phyloP scores from a whole-genome alignment of 306 rosid species.

The Malus sylvestris region DNA sequence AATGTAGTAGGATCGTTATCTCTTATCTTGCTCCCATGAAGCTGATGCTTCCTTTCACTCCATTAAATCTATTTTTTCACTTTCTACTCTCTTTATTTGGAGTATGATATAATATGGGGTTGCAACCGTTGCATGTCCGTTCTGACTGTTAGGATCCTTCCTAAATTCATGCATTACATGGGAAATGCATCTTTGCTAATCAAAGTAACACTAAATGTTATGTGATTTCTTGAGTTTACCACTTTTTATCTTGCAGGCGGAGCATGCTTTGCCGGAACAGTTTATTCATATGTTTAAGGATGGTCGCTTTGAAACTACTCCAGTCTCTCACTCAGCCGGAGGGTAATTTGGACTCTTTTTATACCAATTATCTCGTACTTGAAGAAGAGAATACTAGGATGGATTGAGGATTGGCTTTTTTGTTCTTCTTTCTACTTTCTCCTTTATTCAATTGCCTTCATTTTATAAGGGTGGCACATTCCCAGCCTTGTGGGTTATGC shows the following conservation, averaged over 20 bases:
- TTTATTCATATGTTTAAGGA: slow-evolving; percentile 60
- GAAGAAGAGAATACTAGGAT: not conserved
- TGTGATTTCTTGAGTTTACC: not conserved
- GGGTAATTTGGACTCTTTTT: slow-evolving; percentile 44
- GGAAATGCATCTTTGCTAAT: not conserved
- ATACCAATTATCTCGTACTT: not conserved
- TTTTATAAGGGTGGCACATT: slow-evolving; percentile 25
- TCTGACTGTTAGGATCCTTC: not conserved
- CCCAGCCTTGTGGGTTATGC: slow-evolving; percentile 14
- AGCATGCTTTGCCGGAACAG: slow-evolving; percentile 94
- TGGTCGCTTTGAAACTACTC: slow-evolving; percentile 75
- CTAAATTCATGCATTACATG: not conserved
- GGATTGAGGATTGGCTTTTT: slow-evolving; percentile 31
- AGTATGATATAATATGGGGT: not conserved
- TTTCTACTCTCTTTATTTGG: not conserved
- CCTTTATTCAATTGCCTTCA: slow-evolving; percentile 34
- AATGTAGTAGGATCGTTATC: not conserved
- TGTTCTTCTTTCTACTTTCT: slow-evolving; percentile 9
- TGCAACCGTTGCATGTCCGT: not conserved
- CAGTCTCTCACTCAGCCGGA: slow-evolving; percentile 96
- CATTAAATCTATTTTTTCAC: not conserved
- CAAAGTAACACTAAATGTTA: not conserved
- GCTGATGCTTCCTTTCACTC: not conserved
- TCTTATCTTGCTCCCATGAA: not conserved
- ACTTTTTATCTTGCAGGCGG: slow-evolving; percentile 46